These are phyloP conservation scores for Candida tropicalis DNA, from an alignment of 1,139 yeast species.

Conservation along the genomic window DNA sequence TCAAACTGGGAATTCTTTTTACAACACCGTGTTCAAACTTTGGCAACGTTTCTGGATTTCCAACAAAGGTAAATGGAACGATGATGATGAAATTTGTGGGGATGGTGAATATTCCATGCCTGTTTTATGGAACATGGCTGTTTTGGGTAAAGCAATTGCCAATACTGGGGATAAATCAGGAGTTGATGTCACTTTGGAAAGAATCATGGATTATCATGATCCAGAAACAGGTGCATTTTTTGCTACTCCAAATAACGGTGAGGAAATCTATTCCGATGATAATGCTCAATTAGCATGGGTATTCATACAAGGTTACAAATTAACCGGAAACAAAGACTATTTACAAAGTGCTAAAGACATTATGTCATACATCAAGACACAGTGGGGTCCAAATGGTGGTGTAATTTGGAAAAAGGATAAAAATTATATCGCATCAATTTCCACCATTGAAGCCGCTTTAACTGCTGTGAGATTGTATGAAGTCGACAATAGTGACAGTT, in stretches of 20 bases:
- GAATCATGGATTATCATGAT: constrained; percentile 24
- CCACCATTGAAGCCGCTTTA: constrained; percentile 37
- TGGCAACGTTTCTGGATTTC: constrained; percentile 27
- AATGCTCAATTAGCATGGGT: constrained; percentile 40
- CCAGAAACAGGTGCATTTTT: constrained; percentile 29
- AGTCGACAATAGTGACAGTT: constrained; percentile 19
- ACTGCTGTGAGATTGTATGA: constrained; percentile 33
- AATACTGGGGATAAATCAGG: constrained; percentile 17
- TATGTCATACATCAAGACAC: constrained; percentile 17
- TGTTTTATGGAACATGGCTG: constrained; percentile 31
- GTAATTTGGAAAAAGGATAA: constrained; percentile 32
- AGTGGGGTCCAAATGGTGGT: constrained; percentile 30
- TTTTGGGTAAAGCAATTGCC: constrained; percentile 27
- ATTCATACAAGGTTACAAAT: constrained; percentile 26
- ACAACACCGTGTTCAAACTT: constrained; percentile 19
- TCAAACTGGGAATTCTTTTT: constrained; percentile 9
- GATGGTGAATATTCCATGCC: constrained; percentile 19
- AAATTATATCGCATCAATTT: constrained; percentile 36
- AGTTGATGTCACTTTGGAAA: constrained; percentile 16
- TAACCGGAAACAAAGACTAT: constrained; percentile 18
- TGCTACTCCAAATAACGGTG: constrained; percentile 32
- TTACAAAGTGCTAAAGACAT: constrained; percentile 21
- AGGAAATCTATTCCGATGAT: constrained; percentile 39
- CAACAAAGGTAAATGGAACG: constrained; percentile 23
- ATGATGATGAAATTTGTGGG: constrained; percentile 11